Base-by-base conservation (phyloP, 345 rosid species). In the Carallia pectinifolia region DNA sequence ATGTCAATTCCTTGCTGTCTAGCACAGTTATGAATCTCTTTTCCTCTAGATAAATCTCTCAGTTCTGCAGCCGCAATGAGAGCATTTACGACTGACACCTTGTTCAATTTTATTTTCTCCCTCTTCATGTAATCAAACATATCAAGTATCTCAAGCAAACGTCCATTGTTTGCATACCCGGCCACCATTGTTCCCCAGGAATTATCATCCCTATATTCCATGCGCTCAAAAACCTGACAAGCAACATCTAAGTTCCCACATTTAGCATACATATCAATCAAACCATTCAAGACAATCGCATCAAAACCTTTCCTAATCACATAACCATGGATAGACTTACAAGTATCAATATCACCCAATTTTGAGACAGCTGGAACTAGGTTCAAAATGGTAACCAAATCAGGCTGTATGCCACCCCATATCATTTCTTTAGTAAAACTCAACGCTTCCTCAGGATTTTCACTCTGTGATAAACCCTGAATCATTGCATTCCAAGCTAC, bases 291-390 rank as follows among this genome's bases (percentile, higher is more conserved):
- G 63, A 82, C 73, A 71, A 36, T 73, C 23, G 37, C 69, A 60
- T 40, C 71, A 64, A 83, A 84, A 52, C 80, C 85, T 72, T 61
- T 86, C 71, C 62, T 79, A 53, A 80, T 73, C 62, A 80, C 84
- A 70, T 85, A 62, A 33, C 89, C 79, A 72, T 89, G 94, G 66
- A 86, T 67, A 74, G 78, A 71, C 76, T 79, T 81, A 38, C 91
- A 85, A 61, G 81, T 78, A 76, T 50, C 66, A 12, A 73, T 39
- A 39, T 76, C 79, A 31, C 56, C 77, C 76, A 86, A 58, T 76
- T 76, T 81, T 2, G 93, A 86, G 65, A 85, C 85, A 65, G 86
- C 89, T 5, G 88, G 91, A 70, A 86, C 79, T 78, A 89, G 68
- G 65, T 85, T 89, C 71, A 85, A 76, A 59, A 85, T 30, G 69